Percentiles rank a stretch among this genome's conserved stretches.
These are phyloP conservation scores for Podila epicladia DNA, from an alignment of 192 early-diverging fungal species.

Conservation along the genomic window DNA sequence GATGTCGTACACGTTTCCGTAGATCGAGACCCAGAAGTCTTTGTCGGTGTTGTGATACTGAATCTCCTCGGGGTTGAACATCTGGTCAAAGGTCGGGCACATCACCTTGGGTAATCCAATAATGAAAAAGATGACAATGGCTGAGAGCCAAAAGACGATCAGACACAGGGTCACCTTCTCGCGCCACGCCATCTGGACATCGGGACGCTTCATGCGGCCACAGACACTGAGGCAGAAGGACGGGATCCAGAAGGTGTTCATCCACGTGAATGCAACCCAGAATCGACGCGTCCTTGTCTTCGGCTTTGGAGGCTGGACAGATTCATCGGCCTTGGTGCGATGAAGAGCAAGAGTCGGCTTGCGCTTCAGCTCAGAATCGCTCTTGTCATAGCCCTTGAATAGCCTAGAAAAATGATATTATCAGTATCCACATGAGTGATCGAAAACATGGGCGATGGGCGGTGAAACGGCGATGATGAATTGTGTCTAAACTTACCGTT, in stretches of 20 bases:
- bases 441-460: neutral
- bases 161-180: slow-evolving; percentile 91
- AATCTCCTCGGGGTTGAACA: slow-evolving; percentile 67
- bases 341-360: slow-evolving; percentile 53
- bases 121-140: slow-evolving; percentile 86
- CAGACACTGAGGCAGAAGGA: slow-evolving; percentile 60
- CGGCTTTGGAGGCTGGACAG: slow-evolving; percentile 54
- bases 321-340: slow-evolving; percentile 49
- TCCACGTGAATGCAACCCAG: slow-evolving; percentile 82
- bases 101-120: slow-evolving; percentile 84
- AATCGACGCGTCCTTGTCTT: slow-evolving; percentile 56
- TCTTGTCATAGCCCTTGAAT: slow-evolving; percentile 33
- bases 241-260: slow-evolving; percentile 86
- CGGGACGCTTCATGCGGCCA: slow-evolving; percentile 84
- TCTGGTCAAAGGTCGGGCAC: slow-evolving; percentile 76
- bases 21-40: slow-evolving; percentile 71
- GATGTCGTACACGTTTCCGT: slow-evolving; percentile 75
- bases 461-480: neutral
- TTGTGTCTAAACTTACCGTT: slow-evolving; percentile 21
- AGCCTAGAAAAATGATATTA: too few relatives aligned
- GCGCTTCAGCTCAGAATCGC: slow-evolving; percentile 23
- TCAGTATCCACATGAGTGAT: neutral
- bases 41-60: slow-evolving; percentile 60
- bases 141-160: slow-evolving; percentile 84
- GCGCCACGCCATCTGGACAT: slow-evolving; percentile 96